These are phyloP conservation scores for Podospora anserina DNA, from an alignment of 495 filamentous ascomycete genomes.

Conservation along the genomic window DNA sequence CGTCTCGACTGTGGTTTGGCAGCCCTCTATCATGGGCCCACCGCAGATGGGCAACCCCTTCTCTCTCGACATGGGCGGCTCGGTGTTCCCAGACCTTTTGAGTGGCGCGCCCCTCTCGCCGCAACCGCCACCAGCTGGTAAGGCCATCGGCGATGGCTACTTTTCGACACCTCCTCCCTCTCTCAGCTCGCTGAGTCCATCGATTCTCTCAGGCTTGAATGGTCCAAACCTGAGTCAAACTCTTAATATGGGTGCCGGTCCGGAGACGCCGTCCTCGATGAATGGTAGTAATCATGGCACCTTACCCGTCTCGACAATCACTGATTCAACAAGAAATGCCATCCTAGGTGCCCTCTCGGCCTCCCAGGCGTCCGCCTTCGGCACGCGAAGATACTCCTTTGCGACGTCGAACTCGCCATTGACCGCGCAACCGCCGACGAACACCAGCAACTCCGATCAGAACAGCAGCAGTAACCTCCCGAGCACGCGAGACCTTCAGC, in stretches of 20 bases:
- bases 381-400: slow-evolving; percentile 72
- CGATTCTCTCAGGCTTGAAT: slow-evolving; percentile 49
- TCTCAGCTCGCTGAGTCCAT: slow-evolving; percentile 54
- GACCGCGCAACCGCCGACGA: slow-evolving; percentile 51
- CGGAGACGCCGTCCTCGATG: slow-evolving; percentile 68
- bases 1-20: slow-evolving; percentile 58
- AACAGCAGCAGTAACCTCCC: slow-evolving; percentile 58
- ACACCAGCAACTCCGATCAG: slow-evolving; percentile 50
- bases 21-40: slow-evolving; percentile 61
- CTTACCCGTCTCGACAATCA: slow-evolving; percentile 67
- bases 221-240: slow-evolving; percentile 56
- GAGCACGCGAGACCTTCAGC: slow-evolving; percentile 86
- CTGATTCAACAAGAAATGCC: slow-evolving; percentile 87
- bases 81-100: slow-evolving; percentile 58
- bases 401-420: slow-evolving; percentile 64
- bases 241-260: slow-evolving; percentile 57
- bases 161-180: slow-evolving; percentile 64
- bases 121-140: slow-evolving; percentile 51
- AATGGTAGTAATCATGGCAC: slow-evolving; percentile 58
- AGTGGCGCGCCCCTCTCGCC: slow-evolving; percentile 61
- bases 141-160: slow-evolving; percentile 51
- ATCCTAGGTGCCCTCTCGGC: slow-evolving; percentile 68
- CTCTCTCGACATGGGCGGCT: slow-evolving; percentile 54
- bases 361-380: slow-evolving; percentile 70
- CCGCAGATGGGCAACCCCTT: slow-evolving; percentile 60